Evolutionary conservation across 306 rosid species (phyloP).

Genomic region (Lithocarpus polystachyus): DNA sequence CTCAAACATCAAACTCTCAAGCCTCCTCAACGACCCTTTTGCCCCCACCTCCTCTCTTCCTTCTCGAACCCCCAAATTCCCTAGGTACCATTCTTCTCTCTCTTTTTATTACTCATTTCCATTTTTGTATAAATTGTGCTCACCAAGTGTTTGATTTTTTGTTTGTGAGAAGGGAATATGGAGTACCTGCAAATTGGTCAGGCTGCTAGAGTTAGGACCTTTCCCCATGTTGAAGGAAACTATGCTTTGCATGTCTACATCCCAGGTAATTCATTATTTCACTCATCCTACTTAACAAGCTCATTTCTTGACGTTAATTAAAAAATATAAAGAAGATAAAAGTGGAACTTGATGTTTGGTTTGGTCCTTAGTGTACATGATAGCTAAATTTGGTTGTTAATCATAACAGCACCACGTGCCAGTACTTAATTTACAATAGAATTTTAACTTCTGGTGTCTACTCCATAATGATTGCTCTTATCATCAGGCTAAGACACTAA

Average conservation of each 20-base stretch:
- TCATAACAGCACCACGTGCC: background rate
- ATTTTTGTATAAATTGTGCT: background rate
- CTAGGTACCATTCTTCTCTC: constrained; percentile 28
- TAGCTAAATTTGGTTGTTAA: background rate
- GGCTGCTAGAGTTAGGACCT: constrained; percentile 65
- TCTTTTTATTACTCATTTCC: no score
- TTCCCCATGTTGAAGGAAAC: constrained; percentile 86
- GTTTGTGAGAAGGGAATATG: constrained; percentile 35
- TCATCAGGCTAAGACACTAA: no score
- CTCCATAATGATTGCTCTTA: no score
- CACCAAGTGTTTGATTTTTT: constrained; percentile 35
- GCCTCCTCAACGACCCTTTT: constrained; percentile 22
- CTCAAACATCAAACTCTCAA: background rate
- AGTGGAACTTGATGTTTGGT: no score
- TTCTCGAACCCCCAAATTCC: constrained; percentile 51
- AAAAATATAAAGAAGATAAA: no score
- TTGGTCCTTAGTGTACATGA: background rate
- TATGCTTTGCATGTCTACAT: constrained; percentile 77
- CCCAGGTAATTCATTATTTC: constrained; percentile 54
- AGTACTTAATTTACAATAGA: no score
- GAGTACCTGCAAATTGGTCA: constrained; percentile 36
- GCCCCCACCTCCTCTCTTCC: constrained; percentile 75
- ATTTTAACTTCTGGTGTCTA: no score
- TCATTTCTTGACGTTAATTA: background rate
- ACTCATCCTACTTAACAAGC: background rate